Conservation (phyloP, 495 filamentous ascomycete species). For the Neurospora hispaniola region DNA sequence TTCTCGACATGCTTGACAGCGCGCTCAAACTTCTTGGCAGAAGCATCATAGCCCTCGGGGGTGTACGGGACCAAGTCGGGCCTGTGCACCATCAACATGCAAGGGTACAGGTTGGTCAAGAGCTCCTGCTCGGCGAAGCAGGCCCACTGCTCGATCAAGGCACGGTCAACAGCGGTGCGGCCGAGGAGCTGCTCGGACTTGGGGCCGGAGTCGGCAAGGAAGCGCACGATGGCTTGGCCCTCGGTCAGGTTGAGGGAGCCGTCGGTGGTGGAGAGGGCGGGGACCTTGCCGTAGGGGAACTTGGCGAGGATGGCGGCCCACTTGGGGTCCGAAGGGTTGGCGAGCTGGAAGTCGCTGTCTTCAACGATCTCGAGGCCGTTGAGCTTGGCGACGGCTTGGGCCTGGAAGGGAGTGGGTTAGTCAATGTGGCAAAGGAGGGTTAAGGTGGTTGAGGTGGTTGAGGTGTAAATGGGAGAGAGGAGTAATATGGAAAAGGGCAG, state of each 20-base stretch:
- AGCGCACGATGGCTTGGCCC: constrained; percentile 45
- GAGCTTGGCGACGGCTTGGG: constrained; percentile 40
- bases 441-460: no score
- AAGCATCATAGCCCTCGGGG: constrained; percentile 23
- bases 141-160: constrained; percentile 41
- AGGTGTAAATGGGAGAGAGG: no score
- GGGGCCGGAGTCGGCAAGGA: constrained; percentile 43
- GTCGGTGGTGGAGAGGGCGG: constrained; percentile 44
- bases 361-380: constrained; percentile 38
- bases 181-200: constrained; percentile 42
- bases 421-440: background rate
- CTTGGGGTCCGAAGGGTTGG: constrained; percentile 26
- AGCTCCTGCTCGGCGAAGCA: constrained; percentile 39
- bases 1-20: constrained; percentile 34
- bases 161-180: constrained; percentile 32
- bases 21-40: constrained; percentile 19
- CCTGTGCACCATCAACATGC: constrained; percentile 17
- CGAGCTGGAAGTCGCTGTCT: constrained; percentile 29
- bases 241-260: constrained; percentile 39
- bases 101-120: constrained; percentile 16
- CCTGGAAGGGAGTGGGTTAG: constrained; percentile 19
- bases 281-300: constrained; percentile 52
- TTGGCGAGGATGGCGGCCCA: constrained; percentile 44
- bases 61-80: constrained; percentile 25
- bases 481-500: no score